Evolutionary conservation across 2,329 filamentous ascomycete species (phyloP).

Genomic region (Huntiella decipiens): DNA sequence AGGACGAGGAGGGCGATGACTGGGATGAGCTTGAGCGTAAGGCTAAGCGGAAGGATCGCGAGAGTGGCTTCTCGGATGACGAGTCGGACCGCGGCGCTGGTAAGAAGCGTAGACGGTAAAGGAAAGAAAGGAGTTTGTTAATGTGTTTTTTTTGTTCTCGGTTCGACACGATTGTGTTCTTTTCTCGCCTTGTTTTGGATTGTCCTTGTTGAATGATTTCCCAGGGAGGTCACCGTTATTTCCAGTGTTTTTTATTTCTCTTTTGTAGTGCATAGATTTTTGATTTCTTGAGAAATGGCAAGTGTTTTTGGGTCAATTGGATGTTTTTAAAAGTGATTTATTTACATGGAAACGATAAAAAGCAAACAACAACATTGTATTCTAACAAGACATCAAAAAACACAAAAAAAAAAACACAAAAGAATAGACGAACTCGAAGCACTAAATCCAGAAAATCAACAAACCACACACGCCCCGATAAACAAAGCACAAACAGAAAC

Average conservation of each 20-base stretch:
- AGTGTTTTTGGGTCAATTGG: too few relatives aligned
- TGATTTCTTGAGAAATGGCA: too few relatives aligned
- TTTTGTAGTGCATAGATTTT: neutral
- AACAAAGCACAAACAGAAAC: too few relatives aligned
- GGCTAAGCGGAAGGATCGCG: conserved; percentile 66
- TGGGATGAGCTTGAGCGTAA: conserved; percentile 93
- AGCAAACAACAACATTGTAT: too few relatives aligned
- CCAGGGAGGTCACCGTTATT: conserved; percentile 1
- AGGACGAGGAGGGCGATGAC: conserved; percentile 67
- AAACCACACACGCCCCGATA: neutral
- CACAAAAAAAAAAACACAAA: neutral
- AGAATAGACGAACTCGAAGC: neutral
- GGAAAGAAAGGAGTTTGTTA: conserved; percentile 17
- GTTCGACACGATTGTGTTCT: neutral
- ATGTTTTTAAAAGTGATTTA: too few relatives aligned
- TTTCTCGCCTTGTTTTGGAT: conserved; percentile 6
- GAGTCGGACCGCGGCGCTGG: conserved; percentile 48
- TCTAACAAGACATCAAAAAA: neutral
- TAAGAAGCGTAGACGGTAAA: conserved; percentile 26
- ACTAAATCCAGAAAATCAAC: neutral
- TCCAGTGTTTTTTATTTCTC: conserved; percentile 3
- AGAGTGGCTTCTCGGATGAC: conserved; percentile 35
- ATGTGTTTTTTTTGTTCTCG: neutral
- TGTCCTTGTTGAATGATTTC: neutral
- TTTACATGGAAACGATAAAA: too few relatives aligned